Evolutionary conservation across 2,329 filamentous ascomycete species (phyloP).

Genomic region (Penicillium sclerotiorum): DNA sequence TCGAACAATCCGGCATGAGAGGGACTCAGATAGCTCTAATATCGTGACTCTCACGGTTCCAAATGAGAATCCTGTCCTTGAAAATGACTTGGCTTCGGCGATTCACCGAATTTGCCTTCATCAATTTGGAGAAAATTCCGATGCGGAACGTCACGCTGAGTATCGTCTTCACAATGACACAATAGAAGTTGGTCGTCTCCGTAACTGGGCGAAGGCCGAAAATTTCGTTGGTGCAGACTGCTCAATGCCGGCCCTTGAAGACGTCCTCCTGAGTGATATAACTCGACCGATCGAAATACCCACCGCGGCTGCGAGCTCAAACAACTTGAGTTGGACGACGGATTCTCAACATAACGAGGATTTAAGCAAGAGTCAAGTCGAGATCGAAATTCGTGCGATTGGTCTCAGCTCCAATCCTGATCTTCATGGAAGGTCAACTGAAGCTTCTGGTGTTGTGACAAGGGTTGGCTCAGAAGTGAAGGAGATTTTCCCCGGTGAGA

Average conservation of each 20-base stretch:
- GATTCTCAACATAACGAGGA: constrained; percentile 3
- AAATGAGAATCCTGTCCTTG: no score
- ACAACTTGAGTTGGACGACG: constrained; percentile 12
- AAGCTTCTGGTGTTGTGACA: constrained; percentile 19
- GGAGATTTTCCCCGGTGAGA: constrained; percentile 9
- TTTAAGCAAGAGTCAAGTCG: constrained; percentile 7
- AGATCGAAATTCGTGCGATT: constrained; percentile 15
- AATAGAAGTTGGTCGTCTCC: constrained; percentile 20
- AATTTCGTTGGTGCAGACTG: constrained; percentile 15
- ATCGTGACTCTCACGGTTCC: constrained; percentile 14
- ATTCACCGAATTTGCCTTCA: constrained; percentile 10
- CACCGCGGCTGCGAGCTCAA: background rate
- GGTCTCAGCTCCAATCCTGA: constrained; percentile 8
- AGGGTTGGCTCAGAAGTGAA: constrained; percentile 10
- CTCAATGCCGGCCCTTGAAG: constrained; percentile 3
- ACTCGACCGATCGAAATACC: constrained; percentile 9
- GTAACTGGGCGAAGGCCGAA: constrained; percentile 13
- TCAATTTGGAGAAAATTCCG: constrained; percentile 13
- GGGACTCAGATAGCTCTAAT: constrained; percentile 21
- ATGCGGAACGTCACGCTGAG: constrained; percentile 19
- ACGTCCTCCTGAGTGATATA: constrained; percentile 8
- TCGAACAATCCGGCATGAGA: constrained; percentile 24
- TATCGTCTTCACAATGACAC: constrained; percentile 16
- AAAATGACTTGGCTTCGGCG: background rate
- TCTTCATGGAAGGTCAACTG: constrained; percentile 1